Percentiles rank a stretch among this genome's conserved stretches.
Evolutionary conservation across 768 basidiomycete genomes (phyloP).

Genomic region (Suillus bovinus): DNA sequence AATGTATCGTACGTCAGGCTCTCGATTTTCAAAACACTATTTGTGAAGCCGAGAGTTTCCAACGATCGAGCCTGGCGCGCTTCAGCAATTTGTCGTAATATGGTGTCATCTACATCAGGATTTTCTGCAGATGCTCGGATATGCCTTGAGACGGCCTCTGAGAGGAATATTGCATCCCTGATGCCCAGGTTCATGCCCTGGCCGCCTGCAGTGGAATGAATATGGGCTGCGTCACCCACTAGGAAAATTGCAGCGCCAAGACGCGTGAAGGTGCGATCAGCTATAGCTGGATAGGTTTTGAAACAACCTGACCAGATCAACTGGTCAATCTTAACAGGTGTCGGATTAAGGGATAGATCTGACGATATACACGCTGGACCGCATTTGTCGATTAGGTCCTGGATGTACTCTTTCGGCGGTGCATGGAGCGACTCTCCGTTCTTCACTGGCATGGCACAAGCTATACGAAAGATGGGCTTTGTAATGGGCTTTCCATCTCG

Average conservation of each 20-base stretch:
- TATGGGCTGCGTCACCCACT: constrained; percentile 47
- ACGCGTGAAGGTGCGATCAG: constrained; percentile 35
- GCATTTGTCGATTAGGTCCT: constrained; percentile 2
- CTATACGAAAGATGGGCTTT: constrained; percentile 36
- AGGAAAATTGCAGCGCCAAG: constrained; percentile 20
- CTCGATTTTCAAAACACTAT: constrained; percentile 28
- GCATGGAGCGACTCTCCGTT: constrained; percentile 31
- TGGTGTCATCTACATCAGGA: constrained; percentile 20
- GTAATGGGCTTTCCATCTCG: background rate
- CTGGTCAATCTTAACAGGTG: constrained; percentile 35
- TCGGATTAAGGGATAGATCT: constrained; percentile 1
- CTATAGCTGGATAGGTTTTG: constrained; percentile 42
- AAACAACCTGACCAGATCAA: constrained; percentile 44
- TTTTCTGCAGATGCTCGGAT: constrained; percentile 20
- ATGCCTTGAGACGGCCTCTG: constrained; percentile 40
- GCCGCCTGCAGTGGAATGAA: constrained; percentile 55
- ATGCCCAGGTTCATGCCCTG: constrained; percentile 61
- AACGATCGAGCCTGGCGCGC: constrained; percentile 41
- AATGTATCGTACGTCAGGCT: constrained; percentile 24
- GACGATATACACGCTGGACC: background rate
- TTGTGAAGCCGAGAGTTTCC: constrained; percentile 42
- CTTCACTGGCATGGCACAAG: constrained; percentile 33
- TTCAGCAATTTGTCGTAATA: constrained; percentile 37
- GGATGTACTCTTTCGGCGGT: constrained; percentile 5
- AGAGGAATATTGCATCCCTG: constrained; percentile 54